Evolutionary conservation across 2,329 filamentous ascomycete genomes (phyloP), one percentile per base, ranked within the genome.

Genomic region (Trichophyton simii): DNA sequence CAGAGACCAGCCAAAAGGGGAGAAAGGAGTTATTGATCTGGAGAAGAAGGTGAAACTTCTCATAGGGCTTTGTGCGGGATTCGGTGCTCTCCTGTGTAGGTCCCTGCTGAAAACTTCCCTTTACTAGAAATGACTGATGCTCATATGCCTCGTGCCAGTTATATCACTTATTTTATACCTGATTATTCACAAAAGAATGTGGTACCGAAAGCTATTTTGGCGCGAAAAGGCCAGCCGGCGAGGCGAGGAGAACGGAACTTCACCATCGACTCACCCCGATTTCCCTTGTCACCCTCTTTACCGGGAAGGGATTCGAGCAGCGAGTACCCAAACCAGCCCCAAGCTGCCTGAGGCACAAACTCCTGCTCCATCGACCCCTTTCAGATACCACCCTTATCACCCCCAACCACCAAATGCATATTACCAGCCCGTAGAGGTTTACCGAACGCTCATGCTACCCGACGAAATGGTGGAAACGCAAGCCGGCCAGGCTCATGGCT

Each of bases 391-490:
- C 15, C 58, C 63, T 8, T 58, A 59, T 34, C 44, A 60, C n/a
- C 60, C 63, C 34, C 60, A 58, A 13, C 60, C 60, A 3, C 54
- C 60, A 22, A 61, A 55, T 13, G 60, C 63, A 3, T 62, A 62
- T 42, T 64, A 57, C 54, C 63, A 62, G 36, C 63, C 63, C 1
- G 46, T 62, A 58, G 63, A 64, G 36, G 60, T 64, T 36, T 64
- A 64, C 54, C 60, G 60, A 48, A 48, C 58, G 2, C 58, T 61
- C n/a, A 62, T 60, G 57, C 28, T 13, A 25, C 20, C 44, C 7
- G 46, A 34, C 11, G 58, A 50, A 13, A 36, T 22, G 22, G 4
- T 28, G 20, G 58, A 22, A 13, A 50, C 18, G 22, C 41, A 25
- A 11, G 9, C 15, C 13, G 11, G 22, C 20, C 25, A 5, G 13